Evolutionary conservation across 1,284 basidiomycete species (phyloP).

Genomic region (Apiotrichum veenhuisii): DNA sequence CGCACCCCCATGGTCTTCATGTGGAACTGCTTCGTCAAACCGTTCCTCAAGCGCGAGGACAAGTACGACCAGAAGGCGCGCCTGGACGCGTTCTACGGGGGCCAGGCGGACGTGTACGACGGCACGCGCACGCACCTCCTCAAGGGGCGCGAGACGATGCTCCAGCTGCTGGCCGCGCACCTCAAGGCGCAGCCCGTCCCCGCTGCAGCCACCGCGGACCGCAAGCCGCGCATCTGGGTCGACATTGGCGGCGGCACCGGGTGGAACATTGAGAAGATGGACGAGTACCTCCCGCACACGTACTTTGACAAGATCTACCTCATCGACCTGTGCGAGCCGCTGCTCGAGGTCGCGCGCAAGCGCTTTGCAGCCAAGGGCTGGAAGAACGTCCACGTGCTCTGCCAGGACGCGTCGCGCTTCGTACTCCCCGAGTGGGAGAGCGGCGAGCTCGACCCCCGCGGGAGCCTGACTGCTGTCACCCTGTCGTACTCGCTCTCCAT

Average conservation of each 20-base stretch:
- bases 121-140: conserved; percentile 59
- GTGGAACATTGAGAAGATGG: conserved; percentile 76
- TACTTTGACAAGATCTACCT: conserved; percentile 70
- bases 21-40: conserved; percentile 52
- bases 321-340: conserved; percentile 69
- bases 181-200: conserved; percentile 53
- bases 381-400: conserved; percentile 69
- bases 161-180: conserved; percentile 65
- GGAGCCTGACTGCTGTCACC: conserved; percentile 61
- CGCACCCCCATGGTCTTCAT: conserved; percentile 41
- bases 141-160: conserved; percentile 67
- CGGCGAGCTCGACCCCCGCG: conserved; percentile 55
- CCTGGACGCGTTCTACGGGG: conserved; percentile 59
- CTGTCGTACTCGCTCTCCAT: conserved; percentile 71
- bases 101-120: conserved; percentile 70
- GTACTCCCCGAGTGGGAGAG: conserved; percentile 61
- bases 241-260: conserved; percentile 80
- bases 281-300: conserved; percentile 62
- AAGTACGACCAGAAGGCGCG: conserved; percentile 44
- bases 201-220: not conserved
- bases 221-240: conserved; percentile 60
- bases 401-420: conserved; percentile 71
- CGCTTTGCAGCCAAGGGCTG: conserved; percentile 67
- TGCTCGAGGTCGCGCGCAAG: conserved; percentile 66
- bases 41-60: conserved; percentile 40